Evolutionary conservation across 1,139 yeast genomes (phyloP), one percentile per base, ranked within the genome.

Genomic region (Zhuliangozyma blackwelliae): DNA sequence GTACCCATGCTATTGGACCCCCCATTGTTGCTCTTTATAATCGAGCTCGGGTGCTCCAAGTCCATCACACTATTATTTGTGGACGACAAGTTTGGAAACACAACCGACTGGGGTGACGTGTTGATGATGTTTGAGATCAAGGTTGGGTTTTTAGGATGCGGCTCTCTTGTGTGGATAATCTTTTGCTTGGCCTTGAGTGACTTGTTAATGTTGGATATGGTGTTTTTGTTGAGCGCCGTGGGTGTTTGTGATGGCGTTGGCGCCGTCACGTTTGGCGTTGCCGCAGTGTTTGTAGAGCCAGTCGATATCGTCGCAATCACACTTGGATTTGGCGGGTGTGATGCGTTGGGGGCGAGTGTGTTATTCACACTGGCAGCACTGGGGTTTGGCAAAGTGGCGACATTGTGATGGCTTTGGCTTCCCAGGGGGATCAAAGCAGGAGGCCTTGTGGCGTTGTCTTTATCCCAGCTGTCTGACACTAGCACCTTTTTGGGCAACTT

Each of bases 141-240:
- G 13, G 65, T 49, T 8, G 67, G 43, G 38, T 55, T 65, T 42
- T 65, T 65, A 7, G 68, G 66, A 33, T 59, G 64, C 1, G 70
- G 64, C 34, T 65, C 71, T 38, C 61, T 61, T 7, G 66, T 49
- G 40, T 52, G 61, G 36, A 65, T 65, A 35, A 67, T 59, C 40
- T 63, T 63, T 43, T 67, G 73, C 39, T 67, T 67, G 9, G 70
- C 72, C 45, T 63, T 65, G 30, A 67, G 48, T 4, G 72, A 61
- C 44, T 66, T 65, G 45, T 67, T 67, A 30, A 67, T 50, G 48
- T 60, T 64, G 27, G 67, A 51, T 30, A 67, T 61, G 27, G 61
- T 56, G 25, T 46, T 52, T 35, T 62, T 62, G 46, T 63, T 65
- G 26, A 62, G 46, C 20, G 51, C 49, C 7, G 46, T 28, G 12